Evolutionary conservation across 2,329 filamentous ascomycete species (phyloP), one percentile per base, ranked within the genome.

Genomic region (Allantophomopsis lycopodina): DNA sequence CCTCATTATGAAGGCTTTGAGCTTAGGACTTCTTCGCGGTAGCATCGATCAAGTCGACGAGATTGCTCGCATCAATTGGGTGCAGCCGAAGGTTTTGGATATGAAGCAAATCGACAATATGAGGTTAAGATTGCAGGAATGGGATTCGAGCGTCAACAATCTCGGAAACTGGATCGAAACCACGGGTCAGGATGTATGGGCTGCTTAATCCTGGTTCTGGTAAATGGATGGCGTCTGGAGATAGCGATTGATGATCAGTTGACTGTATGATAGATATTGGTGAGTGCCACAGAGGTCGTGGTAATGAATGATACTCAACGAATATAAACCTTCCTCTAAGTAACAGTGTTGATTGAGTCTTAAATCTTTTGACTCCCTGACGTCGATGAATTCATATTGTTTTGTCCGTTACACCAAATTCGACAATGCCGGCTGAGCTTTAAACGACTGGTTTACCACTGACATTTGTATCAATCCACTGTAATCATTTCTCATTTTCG

Each of bases 1-100:
- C 60, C 66, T 98, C 47, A 83, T 98, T 54, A 98, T 98, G 91
- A 96, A 95, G 70, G 91, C 91, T n/a, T 64, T 98, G 53, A 95
- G 88, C 55, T 63, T 98, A 50, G 91, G 91, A 1, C 68, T 98
- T 50, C 66, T 98, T 50, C 76, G 82, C 50, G 91, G 91, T 35
- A 91, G 83, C 41, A 96, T 98, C 53, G 91, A 98, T 60, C 89
- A 98, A 65, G 91, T 98, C 23, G 86, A 86, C 36, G 81, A 88
- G 61, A 78, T 96, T 49, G 91, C 91, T 34, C 78, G 88, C 57
- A 95, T 98, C 62, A 89, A 89, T 54, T 98, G 91, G 91, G 91
- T 98, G 43, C 91, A 98, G 66, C 91, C 91, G 16, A 96, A 96
- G 73, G 88, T 98, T 23, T 65, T 98, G 49, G 91, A 96, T 60